phyloP scores from a whole-genome alignment of 306 rosid species.

The Rosa multiflora region DNA sequence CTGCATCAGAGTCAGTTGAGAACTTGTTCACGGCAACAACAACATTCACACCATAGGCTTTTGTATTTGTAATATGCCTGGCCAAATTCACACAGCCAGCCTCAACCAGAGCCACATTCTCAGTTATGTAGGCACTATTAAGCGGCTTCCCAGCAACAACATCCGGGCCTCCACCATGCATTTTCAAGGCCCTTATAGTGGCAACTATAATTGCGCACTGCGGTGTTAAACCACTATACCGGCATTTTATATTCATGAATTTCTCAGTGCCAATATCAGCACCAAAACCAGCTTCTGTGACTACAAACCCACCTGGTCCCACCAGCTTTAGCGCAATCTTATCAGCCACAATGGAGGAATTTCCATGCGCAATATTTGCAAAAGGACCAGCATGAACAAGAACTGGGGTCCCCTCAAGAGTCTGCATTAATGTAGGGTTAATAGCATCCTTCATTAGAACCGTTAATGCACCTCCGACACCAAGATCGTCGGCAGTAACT shows the following conservation, averaged over 20 bases:
- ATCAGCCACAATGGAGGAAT: slow-evolving; percentile 96
- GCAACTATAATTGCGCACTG: slow-evolving; percentile 95
- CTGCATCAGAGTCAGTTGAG: slow-evolving; percentile 88
- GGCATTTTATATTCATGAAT: slow-evolving; percentile 94
- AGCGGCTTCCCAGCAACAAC: slow-evolving; percentile 96
- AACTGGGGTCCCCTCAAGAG: slow-evolving; percentile 97
- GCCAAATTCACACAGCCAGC: slow-evolving; percentile 94
- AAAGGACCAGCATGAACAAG: slow-evolving; percentile 99
- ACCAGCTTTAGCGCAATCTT: slow-evolving; percentile 94
- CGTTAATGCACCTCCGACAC: slow-evolving; percentile 94
- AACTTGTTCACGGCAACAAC: slow-evolving; percentile 91
- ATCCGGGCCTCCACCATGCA: slow-evolving; percentile 98
- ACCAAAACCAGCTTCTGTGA: slow-evolving; percentile 99
- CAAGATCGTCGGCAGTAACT: slow-evolving; percentile 90
- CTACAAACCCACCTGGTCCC: slow-evolving; percentile 95
- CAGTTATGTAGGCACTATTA: slow-evolving; percentile 79
- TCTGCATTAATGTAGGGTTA: slow-evolving; percentile 97
- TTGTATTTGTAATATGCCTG: slow-evolving; percentile 70
- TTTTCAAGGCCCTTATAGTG: slow-evolving; percentile 87
- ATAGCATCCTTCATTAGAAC: slow-evolving; percentile 98
- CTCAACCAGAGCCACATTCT: slow-evolving; percentile 80
- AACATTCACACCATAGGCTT: slow-evolving; percentile 86
- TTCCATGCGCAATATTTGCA: slow-evolving; percentile 96
- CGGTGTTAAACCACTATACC: slow-evolving; percentile 89
- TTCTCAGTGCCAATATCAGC: slow-evolving; percentile 96